phyloP scores from a whole-genome alignment of 208 protist genomes.

The Leishmania lainsoni region DNA sequence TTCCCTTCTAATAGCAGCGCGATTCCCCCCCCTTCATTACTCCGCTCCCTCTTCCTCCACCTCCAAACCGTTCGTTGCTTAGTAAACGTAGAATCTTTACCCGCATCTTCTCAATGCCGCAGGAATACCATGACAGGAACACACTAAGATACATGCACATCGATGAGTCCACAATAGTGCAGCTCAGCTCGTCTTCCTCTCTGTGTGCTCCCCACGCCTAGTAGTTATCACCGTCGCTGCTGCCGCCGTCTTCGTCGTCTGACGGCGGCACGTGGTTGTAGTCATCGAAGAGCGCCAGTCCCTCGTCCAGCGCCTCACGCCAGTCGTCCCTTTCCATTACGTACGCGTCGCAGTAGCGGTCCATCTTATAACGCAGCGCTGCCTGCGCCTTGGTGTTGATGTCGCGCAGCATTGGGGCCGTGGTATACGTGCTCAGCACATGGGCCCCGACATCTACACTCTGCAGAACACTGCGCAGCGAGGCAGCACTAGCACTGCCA shows the following conservation, averaged over 20 bases:
- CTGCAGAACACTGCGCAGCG: conserved; percentile 14
- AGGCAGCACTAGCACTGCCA: background rate
- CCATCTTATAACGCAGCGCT: conserved; percentile 42
- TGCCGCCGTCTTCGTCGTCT: conserved; percentile 30
- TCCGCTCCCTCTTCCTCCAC: background rate
- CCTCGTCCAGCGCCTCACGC: conserved; percentile 71
- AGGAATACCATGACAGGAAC: background rate
- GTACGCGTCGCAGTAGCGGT: conserved; percentile 56
- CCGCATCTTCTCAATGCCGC: background rate
- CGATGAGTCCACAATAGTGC: background rate
- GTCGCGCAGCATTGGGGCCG: conserved; percentile 55
- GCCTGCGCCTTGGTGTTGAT: conserved; percentile 37
- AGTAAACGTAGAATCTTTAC: background rate
- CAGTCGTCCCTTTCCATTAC: conserved; percentile 78
- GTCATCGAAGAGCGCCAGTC: conserved; percentile 62
- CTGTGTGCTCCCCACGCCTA: background rate
- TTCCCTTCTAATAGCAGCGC: too few species aligned
- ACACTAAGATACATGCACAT: background rate
- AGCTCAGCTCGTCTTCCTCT: background rate
- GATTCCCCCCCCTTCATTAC: too few species aligned
- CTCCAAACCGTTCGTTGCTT: background rate
- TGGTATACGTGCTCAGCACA: conserved; percentile 68
- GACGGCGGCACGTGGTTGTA: conserved; percentile 65
- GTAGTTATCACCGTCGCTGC: conserved; percentile 27
- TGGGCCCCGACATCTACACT: conserved; percentile 67